These are phyloP conservation scores for Microascus cirrosus DNA, from an alignment of 2,329 filamentous ascomycete species.

Conservation along the genomic window DNA sequence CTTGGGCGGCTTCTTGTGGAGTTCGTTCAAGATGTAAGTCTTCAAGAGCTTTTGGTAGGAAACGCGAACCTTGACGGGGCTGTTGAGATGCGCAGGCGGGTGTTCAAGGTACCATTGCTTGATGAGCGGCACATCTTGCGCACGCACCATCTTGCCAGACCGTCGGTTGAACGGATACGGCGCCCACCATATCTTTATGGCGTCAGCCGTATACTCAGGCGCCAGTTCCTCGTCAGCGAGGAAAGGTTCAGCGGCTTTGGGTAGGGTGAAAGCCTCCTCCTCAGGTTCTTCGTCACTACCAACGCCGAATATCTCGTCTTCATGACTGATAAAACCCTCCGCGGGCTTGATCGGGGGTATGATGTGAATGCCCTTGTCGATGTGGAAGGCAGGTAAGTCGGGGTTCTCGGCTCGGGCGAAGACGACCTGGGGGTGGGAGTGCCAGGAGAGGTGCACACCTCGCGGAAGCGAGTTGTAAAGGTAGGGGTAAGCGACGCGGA, in stretches of 20 bases:
- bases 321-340: slow-evolving; percentile 83
- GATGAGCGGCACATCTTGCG: slow-evolving; percentile 90
- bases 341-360: slow-evolving; percentile 94
- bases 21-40: slow-evolving; percentile 88
- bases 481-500: slow-evolving; percentile 86
- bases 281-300: slow-evolving; percentile 64
- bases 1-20: slow-evolving; percentile 93
- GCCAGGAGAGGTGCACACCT: slow-evolving; percentile 88
- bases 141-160: slow-evolving; percentile 90
- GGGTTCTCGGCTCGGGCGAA: slow-evolving; percentile 83
- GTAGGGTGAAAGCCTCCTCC: slow-evolving; percentile 77
- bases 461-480: slow-evolving; percentile 93
- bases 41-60: slow-evolving; percentile 98
- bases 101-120: slow-evolving; percentile 99
- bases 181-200: slow-evolving; percentile 95
- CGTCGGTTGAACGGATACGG: slow-evolving; percentile 91
- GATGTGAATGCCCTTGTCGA: slow-evolving; percentile 94
- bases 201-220: slow-evolving; percentile 78
- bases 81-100: slow-evolving; percentile 47
- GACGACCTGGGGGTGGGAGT: slow-evolving; percentile 85
- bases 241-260: slow-evolving; percentile 73
- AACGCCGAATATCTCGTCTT: slow-evolving; percentile 83
- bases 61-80: slow-evolving; percentile 93
- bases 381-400: slow-evolving; percentile 90
- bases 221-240: slow-evolving; percentile 80